These are phyloP conservation scores for Mycosarcoma maydis DNA, from an alignment of 1,284 basidiomycete species.

Conservation along the genomic window DNA sequence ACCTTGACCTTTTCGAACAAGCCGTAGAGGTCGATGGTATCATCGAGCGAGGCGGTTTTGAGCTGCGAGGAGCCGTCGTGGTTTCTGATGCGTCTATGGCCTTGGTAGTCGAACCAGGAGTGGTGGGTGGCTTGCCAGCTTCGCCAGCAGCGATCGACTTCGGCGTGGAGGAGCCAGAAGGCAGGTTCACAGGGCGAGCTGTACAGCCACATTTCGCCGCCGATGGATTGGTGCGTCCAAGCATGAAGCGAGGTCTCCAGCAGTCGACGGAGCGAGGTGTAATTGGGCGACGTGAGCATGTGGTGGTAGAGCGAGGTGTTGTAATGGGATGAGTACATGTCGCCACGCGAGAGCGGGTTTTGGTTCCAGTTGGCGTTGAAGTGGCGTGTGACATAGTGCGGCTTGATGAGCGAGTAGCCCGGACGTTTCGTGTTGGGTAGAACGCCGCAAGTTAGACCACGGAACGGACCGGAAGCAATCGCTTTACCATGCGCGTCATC, in stretches of 20 bases:
- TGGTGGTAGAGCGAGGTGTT: conserved; percentile 1
- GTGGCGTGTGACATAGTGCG: conserved; percentile 32
- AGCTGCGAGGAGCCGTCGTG: conserved; percentile 1
- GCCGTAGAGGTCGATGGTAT: conserved; percentile 30
- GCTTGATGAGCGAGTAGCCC: conserved; percentile 22
- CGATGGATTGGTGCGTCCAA: conserved; percentile 26
- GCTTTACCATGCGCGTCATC: conserved; percentile 14
- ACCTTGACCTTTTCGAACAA: conserved; percentile 33
- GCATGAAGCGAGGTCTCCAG: conserved; percentile 23
- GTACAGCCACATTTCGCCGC: conserved; percentile 32
- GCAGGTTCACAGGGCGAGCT: conserved; percentile 27
- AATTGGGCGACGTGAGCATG: conserved; percentile 6
- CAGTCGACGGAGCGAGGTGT: conserved; percentile 4
- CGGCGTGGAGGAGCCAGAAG: conserved; percentile 40
- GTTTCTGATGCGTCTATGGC: conserved; percentile 5
- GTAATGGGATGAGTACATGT: conserved; percentile 34
- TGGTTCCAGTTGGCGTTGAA: conserved; percentile 30
- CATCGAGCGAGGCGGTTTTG: conserved; percentile 5
- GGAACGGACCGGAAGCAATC: conserved; percentile 31
- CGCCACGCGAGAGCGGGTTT: conserved; percentile 17
- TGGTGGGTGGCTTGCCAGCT: conserved; percentile 9
- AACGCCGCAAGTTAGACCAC: conserved; percentile 4
- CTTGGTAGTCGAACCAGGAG: conserved; percentile 15
- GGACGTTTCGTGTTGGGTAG: conserved; percentile 24
- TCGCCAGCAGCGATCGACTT: conserved; percentile 32